These are phyloP conservation scores for Myxozyma nipponensis DNA, from an alignment of 805 yeast species.

Conservation along the genomic window DNA sequence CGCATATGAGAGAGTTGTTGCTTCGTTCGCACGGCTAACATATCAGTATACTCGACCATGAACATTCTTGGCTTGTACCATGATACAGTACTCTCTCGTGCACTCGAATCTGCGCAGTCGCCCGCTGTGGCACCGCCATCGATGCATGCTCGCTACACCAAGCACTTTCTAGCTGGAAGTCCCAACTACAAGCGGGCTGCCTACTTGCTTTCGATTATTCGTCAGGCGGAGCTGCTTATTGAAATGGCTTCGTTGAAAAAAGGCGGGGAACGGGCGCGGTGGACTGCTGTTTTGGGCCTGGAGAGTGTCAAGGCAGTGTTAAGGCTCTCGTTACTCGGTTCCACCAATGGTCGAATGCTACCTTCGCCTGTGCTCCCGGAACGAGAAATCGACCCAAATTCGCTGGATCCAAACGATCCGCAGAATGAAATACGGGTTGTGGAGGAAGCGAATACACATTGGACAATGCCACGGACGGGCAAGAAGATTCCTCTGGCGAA, in stretches of 20 bases:
- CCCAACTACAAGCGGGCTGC: conserved; percentile 34
- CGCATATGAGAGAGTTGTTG: no score
- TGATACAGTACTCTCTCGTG: conserved; percentile 37
- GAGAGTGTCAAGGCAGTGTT: conserved; percentile 31
- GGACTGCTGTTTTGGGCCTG: conserved; percentile 32
- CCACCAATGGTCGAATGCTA: conserved; percentile 33
- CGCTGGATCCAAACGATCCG: conserved; percentile 24
- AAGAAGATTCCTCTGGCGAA: conserved; percentile 16
- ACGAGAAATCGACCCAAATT: conserved; percentile 38
- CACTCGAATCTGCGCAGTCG: conserved; percentile 27
- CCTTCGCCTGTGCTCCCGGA: conserved; percentile 36
- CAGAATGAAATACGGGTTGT: not conserved
- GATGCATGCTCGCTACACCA: conserved; percentile 35
- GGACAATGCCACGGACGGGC: conserved; percentile 31
- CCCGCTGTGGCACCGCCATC: conserved; percentile 16
- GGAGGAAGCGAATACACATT: conserved; percentile 3
- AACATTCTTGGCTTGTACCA: conserved; percentile 40
- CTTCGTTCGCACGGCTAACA: not conserved
- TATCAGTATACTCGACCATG: conserved; percentile 33
- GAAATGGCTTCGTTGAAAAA: conserved; percentile 38
- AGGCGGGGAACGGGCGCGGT: conserved; percentile 32
- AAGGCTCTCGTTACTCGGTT: conserved; percentile 32
- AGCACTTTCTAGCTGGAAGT: conserved; percentile 22
- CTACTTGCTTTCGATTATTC: conserved; percentile 33
- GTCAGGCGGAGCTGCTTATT: conserved; percentile 38